phyloP scores from a whole-genome alignment of 164 flowering plant species.

The Dillenia turbinata region DNA sequence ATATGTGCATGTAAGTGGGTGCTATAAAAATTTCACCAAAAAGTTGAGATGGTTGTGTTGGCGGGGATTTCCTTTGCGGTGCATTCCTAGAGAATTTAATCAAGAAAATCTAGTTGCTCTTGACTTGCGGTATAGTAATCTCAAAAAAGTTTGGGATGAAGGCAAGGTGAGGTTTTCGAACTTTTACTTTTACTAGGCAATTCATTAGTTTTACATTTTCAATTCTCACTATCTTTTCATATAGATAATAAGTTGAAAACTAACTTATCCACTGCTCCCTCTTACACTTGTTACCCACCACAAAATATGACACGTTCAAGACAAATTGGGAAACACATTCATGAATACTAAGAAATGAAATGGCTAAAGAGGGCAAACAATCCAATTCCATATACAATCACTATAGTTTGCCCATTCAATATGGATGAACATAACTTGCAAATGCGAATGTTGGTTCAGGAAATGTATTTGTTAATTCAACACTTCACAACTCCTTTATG shows the following conservation, averaged over 20 bases:
- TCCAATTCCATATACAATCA: too few species aligned
- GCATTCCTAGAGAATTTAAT: constrained; percentile 5
- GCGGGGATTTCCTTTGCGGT: constrained; percentile 13
- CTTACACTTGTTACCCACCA: background rate
- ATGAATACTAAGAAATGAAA: too few species aligned
- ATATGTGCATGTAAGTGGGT: constrained; percentile 2
- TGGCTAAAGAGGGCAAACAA: too few species aligned
- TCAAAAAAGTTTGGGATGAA: constrained; percentile 11
- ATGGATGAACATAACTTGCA: too few species aligned
- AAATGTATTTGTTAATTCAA: too few species aligned
- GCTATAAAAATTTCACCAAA: background rate
- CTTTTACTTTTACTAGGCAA: too few species aligned
- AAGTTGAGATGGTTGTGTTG: constrained; percentile 15
- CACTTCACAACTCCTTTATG: too few species aligned
- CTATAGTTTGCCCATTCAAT: too few species aligned
- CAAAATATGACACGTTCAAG: too few species aligned
- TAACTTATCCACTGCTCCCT: background rate
- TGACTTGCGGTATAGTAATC: constrained; percentile 8
- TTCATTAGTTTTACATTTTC: background rate
- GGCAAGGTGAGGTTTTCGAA: constrained; percentile 8
- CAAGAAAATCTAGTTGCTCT: constrained; percentile 18
- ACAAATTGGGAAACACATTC: too few species aligned
- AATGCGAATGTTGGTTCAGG: too few species aligned
- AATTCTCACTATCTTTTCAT: background rate
- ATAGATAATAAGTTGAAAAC: background rate